Base-by-base conservation (phyloP, 148 eudicot species). In the Camellia sinensis region DNA sequence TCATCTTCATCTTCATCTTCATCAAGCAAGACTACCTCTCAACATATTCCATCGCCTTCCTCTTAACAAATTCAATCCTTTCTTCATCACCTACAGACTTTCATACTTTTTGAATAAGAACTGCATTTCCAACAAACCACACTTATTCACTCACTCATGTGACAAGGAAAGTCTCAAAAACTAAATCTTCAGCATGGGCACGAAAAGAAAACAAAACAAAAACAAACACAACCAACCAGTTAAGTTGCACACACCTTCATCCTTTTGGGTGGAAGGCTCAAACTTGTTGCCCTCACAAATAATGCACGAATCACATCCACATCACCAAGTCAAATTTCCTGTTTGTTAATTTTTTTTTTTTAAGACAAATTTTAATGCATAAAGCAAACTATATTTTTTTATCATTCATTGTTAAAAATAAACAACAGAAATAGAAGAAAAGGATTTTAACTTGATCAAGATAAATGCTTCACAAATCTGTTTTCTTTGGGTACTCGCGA, bases 271-370 rank as follows among this genome's bases (percentile, higher is more conserved):
- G 91, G 93, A 81, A 93, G 95, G 83, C 91, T 91, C 82, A 95
- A 86, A 86, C 97, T 93, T 69, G 78, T 89, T 29, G 96, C 92
- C 78, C 97, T 89, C 84, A 90, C 97, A 71, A 93, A 93, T 75
- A 95, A 88, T 68, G 92, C 90, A 48, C 90, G 94, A 72, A 88
- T 92, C 66, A 92, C 80, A 76, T 92, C 98, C 21, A 69, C 82
- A 78, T 94, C 95, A 71, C 95, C 95, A 29, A 89, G 77, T 78
- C 95, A 90, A 78, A 91, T 92, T 86, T 94, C 98, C 98, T 94
- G 91, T 78, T 15, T 29, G 29, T 29, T 29, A 29, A n/a, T n/a
- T 29, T 29, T 29, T 29, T 29, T 29, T 29, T 29, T 29, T 22
- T 13, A 9, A 79, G 12, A 53, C 75, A 48, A 60, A 74, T 19